These are phyloP conservation scores for Aphanomyces cochlioides DNA, from an alignment of 352 stramenopile species.

Conservation along the genomic window DNA sequence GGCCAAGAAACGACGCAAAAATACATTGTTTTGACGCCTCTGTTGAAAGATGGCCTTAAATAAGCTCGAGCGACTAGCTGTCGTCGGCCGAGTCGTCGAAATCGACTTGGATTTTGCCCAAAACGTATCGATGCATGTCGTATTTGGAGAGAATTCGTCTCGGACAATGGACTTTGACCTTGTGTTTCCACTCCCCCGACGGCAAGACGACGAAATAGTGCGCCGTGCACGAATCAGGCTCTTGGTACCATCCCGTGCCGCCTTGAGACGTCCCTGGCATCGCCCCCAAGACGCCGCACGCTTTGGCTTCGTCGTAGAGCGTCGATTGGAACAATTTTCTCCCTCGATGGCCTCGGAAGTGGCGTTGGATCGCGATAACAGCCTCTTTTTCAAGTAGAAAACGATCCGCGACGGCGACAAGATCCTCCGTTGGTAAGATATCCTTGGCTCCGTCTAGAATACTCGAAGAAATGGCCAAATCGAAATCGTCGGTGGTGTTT, in stretches of 20 bases:
- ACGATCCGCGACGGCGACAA: background rate
- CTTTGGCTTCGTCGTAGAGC: conserved; percentile 61
- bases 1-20: background rate
- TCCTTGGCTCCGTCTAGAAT: no score
- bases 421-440: background rate
- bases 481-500: no score
- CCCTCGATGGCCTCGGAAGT: conserved; percentile 50
- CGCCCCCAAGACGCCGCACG: conserved; percentile 59
- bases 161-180: conserved; percentile 52
- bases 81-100: background rate
- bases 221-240: conserved; percentile 64
- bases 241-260: conserved; percentile 66
- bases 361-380: conserved; percentile 39
- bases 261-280: conserved; percentile 67
- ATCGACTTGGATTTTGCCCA: conserved; percentile 28
- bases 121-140: conserved; percentile 58
- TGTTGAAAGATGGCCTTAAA: no score
- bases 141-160: conserved; percentile 59
- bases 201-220: conserved; percentile 68
- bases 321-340: conserved; percentile 53
- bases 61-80: no score
- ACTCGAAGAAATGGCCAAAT: no score
- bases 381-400: background rate
- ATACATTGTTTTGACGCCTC: background rate
- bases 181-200: conserved; percentile 62